Base-by-base conservation (phyloP, 2,329 filamentous ascomycete genomes). In the Seiridium cupressi region DNA sequence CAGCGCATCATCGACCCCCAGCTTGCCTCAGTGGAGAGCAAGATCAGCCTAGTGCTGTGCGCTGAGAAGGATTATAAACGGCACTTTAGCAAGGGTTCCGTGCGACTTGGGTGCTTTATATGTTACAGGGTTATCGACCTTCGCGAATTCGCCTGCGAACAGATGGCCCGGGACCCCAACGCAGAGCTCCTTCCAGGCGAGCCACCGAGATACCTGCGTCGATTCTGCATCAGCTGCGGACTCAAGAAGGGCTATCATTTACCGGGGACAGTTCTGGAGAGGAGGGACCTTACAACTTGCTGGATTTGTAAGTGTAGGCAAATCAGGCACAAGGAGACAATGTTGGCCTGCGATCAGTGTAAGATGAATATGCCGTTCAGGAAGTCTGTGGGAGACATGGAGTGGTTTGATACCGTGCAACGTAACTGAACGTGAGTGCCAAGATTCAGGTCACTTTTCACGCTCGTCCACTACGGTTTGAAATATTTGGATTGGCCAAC, bases 191-290 rank as follows among this genome's bases (percentile, higher is more conserved):
- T 36, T 1, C 1, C 13, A 4, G 61, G 42, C 32, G 5, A 1
- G 47, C 4, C 13, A 34, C 36, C 8, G 18, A 26, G 18, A 26
- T 35, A 36, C 7, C 54, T 68, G 38, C 65, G 66, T 32, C 60
- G 65, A 5, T 67, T 64, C 60, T 68, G 66, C 51, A 63, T 68
- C 34, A 4, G 26, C 35, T 67, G 66, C 58, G 66, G 66, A 3
- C 54, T 67, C 10, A 56, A 54, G 13, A 47, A 18, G 4, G 63
- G 64, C 8, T 61, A 60, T 42, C 63, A 68, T 51, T 44, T 44
- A 13, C 44, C 63, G 2, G 64, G 66, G 1, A 63, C 64, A 8
- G 40, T 58, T 31, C 46, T 68, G n/a, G 18, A 55, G 40, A 18
- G 38, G 31, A 10, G 51, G 51, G 40, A 55, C 26, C 7, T 5